Conservation (phyloP, 768 basidiomycete species). For the Mycena alexandri region DNA sequence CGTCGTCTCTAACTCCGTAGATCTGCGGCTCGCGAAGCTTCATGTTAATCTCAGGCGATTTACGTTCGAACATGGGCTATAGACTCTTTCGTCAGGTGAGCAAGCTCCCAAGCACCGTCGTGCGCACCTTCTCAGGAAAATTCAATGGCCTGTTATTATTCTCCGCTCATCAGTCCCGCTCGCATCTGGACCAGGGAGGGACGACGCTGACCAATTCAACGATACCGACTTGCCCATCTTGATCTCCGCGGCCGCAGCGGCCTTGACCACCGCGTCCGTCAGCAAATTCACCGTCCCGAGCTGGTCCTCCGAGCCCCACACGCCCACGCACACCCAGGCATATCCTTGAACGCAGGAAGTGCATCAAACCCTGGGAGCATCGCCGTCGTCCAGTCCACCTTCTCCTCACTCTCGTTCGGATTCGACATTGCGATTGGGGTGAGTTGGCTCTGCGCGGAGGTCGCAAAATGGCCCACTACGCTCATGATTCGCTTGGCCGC, state of each 20-base stretch:
- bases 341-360: conserved; percentile 57
- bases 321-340: conserved; percentile 75
- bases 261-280: conserved; percentile 72
- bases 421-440: background rate
- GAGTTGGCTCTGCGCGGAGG: background rate
- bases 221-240: conserved; percentile 69
- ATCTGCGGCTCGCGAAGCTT: conserved; percentile 39
- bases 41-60: conserved; percentile 64
- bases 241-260: conserved; percentile 69
- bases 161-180: background rate
- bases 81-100: conserved; percentile 2
- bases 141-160: conserved; percentile 68
- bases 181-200: background rate
- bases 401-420: background rate
- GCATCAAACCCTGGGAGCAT: conserved; percentile 45
- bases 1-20: conserved; percentile 29
- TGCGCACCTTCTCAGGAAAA: conserved; percentile 69
- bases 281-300: conserved; percentile 77
- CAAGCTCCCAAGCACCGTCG: background rate
- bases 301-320: conserved; percentile 76
- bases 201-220: conserved; percentile 69
- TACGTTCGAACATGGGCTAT: conserved; percentile 70
- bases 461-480: conserved; percentile 20
- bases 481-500: conserved; percentile 31
- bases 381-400: conserved; percentile 34